phyloP scores from a whole-genome alignment of 495 filamentous ascomycete genomes.

The Penicillium salamii region DNA sequence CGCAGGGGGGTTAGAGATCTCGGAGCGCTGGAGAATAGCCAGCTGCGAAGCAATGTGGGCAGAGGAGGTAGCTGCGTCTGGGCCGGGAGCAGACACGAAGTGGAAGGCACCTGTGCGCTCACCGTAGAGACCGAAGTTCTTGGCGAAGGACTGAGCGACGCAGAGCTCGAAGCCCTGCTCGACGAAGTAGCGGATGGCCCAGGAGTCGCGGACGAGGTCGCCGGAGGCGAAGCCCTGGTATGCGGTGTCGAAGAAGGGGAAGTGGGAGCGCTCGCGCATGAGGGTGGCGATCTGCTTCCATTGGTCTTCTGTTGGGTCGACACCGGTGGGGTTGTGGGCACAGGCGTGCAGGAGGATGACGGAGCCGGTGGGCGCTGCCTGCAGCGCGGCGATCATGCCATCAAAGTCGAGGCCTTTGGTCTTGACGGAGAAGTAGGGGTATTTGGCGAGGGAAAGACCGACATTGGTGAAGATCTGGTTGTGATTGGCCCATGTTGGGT shows the following conservation, averaged over 20 bases:
- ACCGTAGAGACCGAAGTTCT: constrained; percentile 98
- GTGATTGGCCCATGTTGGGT: constrained; percentile 98
- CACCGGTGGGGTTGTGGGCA: constrained; percentile 97
- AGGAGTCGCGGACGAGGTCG: constrained; percentile 77
- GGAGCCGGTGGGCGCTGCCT: constrained; percentile 67
- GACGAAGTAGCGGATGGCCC: constrained; percentile 90
- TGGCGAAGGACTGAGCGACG: constrained; percentile 94
- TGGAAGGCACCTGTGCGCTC: constrained; percentile 97
- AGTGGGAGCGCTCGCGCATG: constrained; percentile 72
- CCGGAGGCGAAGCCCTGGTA: constrained; percentile 99
- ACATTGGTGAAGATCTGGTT: constrained; percentile 98
- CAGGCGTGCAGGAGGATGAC: constrained; percentile 94
- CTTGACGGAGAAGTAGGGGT: constrained; percentile 87
- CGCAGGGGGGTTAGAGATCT: constrained; percentile 94
- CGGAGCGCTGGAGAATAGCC: constrained; percentile 89
- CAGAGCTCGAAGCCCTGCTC: constrained; percentile 94
- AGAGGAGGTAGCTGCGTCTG: constrained; percentile 61
- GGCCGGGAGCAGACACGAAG: constrained; percentile 72
- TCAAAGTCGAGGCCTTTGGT: constrained; percentile 90
- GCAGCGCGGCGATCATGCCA: constrained; percentile 72
- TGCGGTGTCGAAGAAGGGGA: constrained; percentile 98
- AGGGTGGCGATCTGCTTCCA: constrained; percentile 85
- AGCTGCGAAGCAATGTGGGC: constrained; percentile 78
- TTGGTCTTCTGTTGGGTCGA: constrained; percentile 91
- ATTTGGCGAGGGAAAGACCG: constrained; percentile 68